phyloP scores from a whole-genome alignment of 1,284 basidiomycete genomes.

The Fomitiporia mediterranea region DNA sequence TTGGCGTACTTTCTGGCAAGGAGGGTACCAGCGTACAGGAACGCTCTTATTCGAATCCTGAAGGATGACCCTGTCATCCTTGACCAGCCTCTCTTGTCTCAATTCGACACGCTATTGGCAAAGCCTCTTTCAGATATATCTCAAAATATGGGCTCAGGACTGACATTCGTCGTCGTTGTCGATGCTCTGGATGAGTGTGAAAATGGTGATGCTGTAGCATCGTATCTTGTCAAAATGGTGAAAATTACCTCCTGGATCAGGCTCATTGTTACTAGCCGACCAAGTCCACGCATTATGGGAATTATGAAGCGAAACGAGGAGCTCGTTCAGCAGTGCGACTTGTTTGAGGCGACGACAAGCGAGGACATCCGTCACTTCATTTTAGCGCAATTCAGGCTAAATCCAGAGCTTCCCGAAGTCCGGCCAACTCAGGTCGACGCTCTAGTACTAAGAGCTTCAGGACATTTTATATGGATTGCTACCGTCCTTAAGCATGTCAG shows the following conservation, averaged over 20 bases:
- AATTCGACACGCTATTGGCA: neutral
- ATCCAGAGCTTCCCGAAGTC: conserved; percentile 24
- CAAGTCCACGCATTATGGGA: neutral
- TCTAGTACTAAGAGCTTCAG: too few species aligned
- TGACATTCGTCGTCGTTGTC: conserved; percentile 1
- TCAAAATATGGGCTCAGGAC: neutral
- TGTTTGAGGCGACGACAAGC: neutral
- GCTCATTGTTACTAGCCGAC: conserved; percentile 5
- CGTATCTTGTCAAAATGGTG: neutral
- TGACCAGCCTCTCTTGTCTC: neutral
- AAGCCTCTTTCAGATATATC: neutral
- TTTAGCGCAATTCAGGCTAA: too few species aligned
- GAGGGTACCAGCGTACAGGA: too few species aligned
- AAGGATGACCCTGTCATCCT: neutral
- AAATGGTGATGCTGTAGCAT: neutral
- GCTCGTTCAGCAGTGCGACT: neutral
- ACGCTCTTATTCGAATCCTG: neutral
- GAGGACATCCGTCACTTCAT: neutral
- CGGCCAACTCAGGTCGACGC: too few species aligned
- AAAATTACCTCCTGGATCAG: neutral
- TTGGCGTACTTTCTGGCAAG: neutral
- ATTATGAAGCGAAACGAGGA: neutral
- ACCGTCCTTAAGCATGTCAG: conserved; percentile 22
- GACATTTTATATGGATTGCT: conserved; percentile 29
- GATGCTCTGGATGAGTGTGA: too few species aligned